These are phyloP conservation scores for Pinus taeda DNA, from an alignment of 75 land plant species.

Conservation along the genomic window DNA sequence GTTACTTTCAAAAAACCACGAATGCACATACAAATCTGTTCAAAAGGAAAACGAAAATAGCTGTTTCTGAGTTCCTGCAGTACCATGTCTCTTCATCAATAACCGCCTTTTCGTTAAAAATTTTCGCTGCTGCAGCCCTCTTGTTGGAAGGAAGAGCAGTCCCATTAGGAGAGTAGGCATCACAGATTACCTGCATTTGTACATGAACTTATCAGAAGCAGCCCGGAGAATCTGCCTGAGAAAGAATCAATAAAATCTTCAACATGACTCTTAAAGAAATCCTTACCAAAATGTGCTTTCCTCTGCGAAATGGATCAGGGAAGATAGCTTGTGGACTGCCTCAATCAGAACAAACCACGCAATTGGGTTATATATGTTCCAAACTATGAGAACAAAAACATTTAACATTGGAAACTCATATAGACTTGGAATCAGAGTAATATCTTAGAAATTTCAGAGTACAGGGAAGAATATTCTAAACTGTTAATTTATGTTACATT, in stretches of 20 bases:
- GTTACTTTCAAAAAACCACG: neutral
- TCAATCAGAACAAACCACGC: neutral
- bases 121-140: constrained; percentile 80
- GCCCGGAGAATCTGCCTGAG: neutral
- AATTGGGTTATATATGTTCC: neutral
- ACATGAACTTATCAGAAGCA: neutral
- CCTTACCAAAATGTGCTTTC: constrained; percentile 84
- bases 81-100: constrained; percentile 79
- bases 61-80: neutral
- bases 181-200: constrained; percentile 71
- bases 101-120: constrained; percentile 67
- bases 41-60: neutral
- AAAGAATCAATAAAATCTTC: neutral
- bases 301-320: constrained; percentile 94
- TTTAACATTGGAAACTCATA: neutral
- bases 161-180: constrained; percentile 82
- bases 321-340: constrained; percentile 92
- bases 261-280: neutral
- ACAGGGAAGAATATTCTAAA: neutral
- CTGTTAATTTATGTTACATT: neutral
- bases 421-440: neutral
- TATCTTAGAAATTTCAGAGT: neutral
- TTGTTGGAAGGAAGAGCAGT: constrained; percentile 97
- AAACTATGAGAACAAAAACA: neutral
- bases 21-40: neutral